A percentile compares a stretch with the other conserved stretches of the same genome.
These are phyloP conservation scores for Nakazawaea wickerhamii DNA, from an alignment of 805 yeast species.

Conservation along the genomic window DNA sequence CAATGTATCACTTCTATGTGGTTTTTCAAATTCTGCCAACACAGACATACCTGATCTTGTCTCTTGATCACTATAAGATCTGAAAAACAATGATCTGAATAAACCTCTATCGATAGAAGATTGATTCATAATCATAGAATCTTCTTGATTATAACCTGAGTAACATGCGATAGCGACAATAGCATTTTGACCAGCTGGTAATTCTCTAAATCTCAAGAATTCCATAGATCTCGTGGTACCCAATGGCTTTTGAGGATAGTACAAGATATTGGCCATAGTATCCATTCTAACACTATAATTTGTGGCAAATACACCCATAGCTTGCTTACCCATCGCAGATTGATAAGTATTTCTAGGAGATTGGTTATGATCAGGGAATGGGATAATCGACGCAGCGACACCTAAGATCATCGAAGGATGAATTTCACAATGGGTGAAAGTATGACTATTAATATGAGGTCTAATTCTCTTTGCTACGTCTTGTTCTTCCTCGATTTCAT, in stretches of 20 bases:
- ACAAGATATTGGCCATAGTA: constrained; percentile 96
- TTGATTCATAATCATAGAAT: constrained; percentile 99
- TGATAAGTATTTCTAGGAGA: constrained; percentile 99
- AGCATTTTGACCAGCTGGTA: constrained; percentile 99
- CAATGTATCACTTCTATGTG: constrained; percentile 88
- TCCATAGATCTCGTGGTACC: constrained; percentile 99
- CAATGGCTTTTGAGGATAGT: constrained; percentile 96
- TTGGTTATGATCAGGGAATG: constrained; percentile 99
- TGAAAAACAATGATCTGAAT: constrained; percentile 90
- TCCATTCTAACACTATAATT: constrained; percentile 97
- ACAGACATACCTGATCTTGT: constrained; percentile 98
- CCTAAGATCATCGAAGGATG: constrained; percentile 99
- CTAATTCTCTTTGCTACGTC: constrained; percentile 87
- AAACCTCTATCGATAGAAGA: constrained; percentile 94
- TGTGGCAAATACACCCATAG: constrained; percentile 97
- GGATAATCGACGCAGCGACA: constrained; percentile 97
- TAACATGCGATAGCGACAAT: constrained; percentile 97
- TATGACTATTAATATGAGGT: constrained; percentile 54
- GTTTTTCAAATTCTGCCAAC: constrained; percentile 96
- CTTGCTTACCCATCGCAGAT: constrained; percentile 99
- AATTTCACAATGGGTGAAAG: constrained; percentile 98
- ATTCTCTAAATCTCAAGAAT: constrained; percentile 90
- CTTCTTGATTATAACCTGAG: constrained; percentile 99
- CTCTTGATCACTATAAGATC: constrained; percentile 98
- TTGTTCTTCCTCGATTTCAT: constrained; percentile 34